Conservation (phyloP, 78 protist species). For the Dictyostelium firmibasis region DNA sequence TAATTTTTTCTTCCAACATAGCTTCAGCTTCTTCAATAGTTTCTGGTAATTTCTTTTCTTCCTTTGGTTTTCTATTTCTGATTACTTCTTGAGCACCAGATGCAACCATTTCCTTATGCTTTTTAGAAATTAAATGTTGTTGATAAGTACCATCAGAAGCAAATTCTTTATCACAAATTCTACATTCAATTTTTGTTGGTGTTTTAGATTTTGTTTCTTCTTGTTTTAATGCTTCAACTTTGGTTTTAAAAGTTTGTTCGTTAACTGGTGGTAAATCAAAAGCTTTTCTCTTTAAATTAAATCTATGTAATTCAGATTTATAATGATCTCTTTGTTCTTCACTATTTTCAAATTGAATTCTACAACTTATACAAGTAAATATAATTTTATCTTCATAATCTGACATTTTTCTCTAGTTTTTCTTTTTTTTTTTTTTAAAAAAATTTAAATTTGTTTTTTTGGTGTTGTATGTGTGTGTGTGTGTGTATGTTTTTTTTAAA, state of each 20-base stretch:
- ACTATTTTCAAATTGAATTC: conserved; percentile 53
- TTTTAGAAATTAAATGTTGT: conserved; percentile 84
- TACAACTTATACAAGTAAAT: conserved; percentile 86
- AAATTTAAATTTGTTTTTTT: background rate
- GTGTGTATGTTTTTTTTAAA: background rate
- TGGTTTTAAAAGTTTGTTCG: conserved; percentile 51
- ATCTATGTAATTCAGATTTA: conserved; percentile 87
- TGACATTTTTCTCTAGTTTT: background rate
- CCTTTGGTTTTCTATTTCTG: conserved; percentile 62
- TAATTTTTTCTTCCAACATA: conserved; percentile 57
- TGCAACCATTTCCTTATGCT: conserved; percentile 83
- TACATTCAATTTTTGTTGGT: conserved; percentile 43
- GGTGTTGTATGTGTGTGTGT: background rate
- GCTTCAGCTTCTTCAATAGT: conserved; percentile 66
- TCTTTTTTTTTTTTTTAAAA: background rate
- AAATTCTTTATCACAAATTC: conserved; percentile 61
- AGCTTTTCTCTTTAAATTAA: conserved; percentile 91
- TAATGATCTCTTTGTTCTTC: conserved; percentile 87
- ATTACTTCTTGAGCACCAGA: conserved; percentile 49
- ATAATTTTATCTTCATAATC: background rate
- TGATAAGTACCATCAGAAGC: conserved; percentile 23
- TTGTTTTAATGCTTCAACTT: conserved; percentile 45
- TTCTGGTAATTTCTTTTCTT: conserved; percentile 33
- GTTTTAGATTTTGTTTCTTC: background rate
- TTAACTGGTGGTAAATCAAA: conserved; percentile 84